Percentiles rank a stretch among this genome's conserved stretches.
phyloP scores from a whole-genome alignment of 495 filamentous ascomycete genomes.

The Lophiotrema nucula region DNA sequence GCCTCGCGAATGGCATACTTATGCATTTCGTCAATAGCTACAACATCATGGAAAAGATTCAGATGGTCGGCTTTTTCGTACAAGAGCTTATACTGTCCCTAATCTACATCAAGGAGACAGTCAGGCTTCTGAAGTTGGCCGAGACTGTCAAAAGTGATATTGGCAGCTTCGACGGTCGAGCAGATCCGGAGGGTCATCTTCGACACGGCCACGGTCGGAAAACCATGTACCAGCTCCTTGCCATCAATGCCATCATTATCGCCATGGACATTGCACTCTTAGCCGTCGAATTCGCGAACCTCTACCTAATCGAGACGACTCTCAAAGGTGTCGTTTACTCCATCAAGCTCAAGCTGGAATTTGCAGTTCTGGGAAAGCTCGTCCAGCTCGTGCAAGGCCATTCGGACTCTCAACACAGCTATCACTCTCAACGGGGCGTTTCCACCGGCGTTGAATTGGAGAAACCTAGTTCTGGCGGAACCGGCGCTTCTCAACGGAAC shows the following conservation, averaged over 20 bases:
- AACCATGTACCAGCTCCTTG: slow-evolving; percentile 58
- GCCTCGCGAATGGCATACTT: slow-evolving; percentile 15
- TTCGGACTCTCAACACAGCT: background rate
- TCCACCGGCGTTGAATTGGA: background rate
- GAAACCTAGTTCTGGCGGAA: background rate
- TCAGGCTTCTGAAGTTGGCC: slow-evolving; percentile 47
- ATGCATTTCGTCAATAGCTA: slow-evolving; percentile 46
- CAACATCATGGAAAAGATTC: slow-evolving; percentile 62
- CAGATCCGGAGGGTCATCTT: background rate
- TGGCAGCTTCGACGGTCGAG: slow-evolving; percentile 14
- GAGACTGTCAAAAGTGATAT: slow-evolving; percentile 48
- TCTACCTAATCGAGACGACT: slow-evolving; percentile 59
- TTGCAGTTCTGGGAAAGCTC: slow-evolving; percentile 55
- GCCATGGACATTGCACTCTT: slow-evolving; percentile 56
- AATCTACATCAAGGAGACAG: slow-evolving; percentile 58
- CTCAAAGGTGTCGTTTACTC: slow-evolving; percentile 62
- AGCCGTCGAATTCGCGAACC: slow-evolving; percentile 55
- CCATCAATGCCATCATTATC: slow-evolving; percentile 59
- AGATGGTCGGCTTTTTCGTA: slow-evolving; percentile 61
- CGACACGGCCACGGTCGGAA: slow-evolving; percentile 37
- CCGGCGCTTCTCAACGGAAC: background rate
- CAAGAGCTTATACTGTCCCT: slow-evolving; percentile 62
- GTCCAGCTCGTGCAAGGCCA: slow-evolving; percentile 35
- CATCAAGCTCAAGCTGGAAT: slow-evolving; percentile 67
- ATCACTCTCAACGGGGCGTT: background rate